Percentiles rank a stretch among this genome's conserved stretches.
These are phyloP conservation scores for Linnemannia zychae DNA, from an alignment of 192 early-diverging fungal species.

Conservation along the genomic window DNA sequence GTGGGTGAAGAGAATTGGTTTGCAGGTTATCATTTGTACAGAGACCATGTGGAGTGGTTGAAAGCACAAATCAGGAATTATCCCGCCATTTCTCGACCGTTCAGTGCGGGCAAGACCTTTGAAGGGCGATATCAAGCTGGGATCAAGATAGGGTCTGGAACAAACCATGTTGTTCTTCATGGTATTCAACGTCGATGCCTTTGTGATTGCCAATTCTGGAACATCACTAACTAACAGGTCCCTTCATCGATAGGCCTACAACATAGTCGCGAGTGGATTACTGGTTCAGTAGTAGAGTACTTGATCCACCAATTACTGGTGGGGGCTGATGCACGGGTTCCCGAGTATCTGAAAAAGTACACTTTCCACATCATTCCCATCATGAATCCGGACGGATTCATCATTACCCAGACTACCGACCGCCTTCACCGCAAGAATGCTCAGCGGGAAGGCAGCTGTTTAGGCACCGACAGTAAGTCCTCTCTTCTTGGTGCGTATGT, in stretches of 20 bases:
- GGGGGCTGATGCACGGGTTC: slow-evolving; percentile 30
- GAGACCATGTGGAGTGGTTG: slow-evolving; percentile 19
- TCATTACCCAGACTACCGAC: slow-evolving; percentile 57
- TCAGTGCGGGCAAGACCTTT: slow-evolving; percentile 22
- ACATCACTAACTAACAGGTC: neutral
- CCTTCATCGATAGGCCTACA: slow-evolving; percentile 19
- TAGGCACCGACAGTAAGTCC: slow-evolving; percentile 34
- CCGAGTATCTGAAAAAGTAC: slow-evolving; percentile 52
- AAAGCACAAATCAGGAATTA: slow-evolving; percentile 13
- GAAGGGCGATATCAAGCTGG: slow-evolving; percentile 21
- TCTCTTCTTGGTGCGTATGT: too few relatives aligned
- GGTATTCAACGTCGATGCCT: slow-evolving; percentile 10
- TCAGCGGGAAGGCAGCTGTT: slow-evolving; percentile 46
- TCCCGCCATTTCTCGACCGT: neutral
- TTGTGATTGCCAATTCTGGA: neutral
- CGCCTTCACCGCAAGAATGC: slow-evolving; percentile 59
- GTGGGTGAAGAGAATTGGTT: slow-evolving; percentile 13
- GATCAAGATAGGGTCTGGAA: slow-evolving; percentile 23
- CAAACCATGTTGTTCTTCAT: slow-evolving; percentile 31
- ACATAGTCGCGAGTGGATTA: slow-evolving; percentile 72
- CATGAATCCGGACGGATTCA: slow-evolving; percentile 71
- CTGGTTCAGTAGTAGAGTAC: slow-evolving; percentile 54
- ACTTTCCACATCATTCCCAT: slow-evolving; percentile 68
- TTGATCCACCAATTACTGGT: slow-evolving; percentile 33
- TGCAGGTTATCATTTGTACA: slow-evolving; percentile 23